Conservation (phyloP, 306 rosid species). For the Sechiopsis laciniata region DNA sequence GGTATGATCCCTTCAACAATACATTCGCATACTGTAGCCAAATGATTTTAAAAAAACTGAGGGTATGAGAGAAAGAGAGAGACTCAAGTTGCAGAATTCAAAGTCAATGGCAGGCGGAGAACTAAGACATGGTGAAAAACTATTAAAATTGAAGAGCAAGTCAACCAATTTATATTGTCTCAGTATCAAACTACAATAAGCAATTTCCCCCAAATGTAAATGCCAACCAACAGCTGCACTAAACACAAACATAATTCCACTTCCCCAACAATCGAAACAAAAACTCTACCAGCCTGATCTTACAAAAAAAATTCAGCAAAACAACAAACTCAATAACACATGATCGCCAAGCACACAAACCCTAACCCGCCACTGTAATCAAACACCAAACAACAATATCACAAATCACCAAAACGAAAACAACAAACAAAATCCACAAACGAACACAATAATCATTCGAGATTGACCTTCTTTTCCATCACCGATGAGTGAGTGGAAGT, state of each 20-base stretch:
- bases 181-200: not conserved
- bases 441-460: not conserved
- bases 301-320: not conserved
- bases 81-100: too few relatives aligned
- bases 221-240: not conserved
- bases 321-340: not conserved
- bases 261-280: not conserved
- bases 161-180: not conserved
- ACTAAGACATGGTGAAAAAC: not conserved
- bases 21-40: too few relatives aligned
- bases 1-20: too few relatives aligned
- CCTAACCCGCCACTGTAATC: not conserved
- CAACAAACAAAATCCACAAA: not conserved
- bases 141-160: not conserved
- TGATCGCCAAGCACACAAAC: slow-evolving; percentile 9
- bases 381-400: not conserved
- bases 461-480: slow-evolving; percentile 40
- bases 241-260: not conserved
- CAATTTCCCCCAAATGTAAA: not conserved
- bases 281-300: not conserved
- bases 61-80: too few relatives aligned
- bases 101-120: not conserved
- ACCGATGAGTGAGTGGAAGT: slow-evolving; percentile 31
- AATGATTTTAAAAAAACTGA: too few relatives aligned
- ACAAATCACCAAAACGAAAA: not conserved